These are phyloP conservation scores for Cardiospermum halicacabum DNA, from an alignment of 345 rosid species.

Conservation along the genomic window DNA sequence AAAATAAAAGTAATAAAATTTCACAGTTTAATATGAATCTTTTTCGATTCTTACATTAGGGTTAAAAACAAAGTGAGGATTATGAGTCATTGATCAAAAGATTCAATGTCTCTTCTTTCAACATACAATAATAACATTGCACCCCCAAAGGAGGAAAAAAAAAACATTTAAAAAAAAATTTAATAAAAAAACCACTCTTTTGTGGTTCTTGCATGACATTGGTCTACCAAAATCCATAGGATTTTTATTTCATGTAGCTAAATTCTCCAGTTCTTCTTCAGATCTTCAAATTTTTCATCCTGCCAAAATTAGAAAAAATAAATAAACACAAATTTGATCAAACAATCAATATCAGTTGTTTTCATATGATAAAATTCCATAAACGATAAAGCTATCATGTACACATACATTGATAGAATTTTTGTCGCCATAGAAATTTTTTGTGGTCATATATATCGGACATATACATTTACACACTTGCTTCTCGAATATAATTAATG, in stretches of 20 bases:
- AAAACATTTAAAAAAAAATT: conserved; percentile 8
- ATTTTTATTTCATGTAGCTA: conserved; percentile 21
- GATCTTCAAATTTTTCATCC: conserved; percentile 54
- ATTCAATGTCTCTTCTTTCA: conserved; percentile 15
- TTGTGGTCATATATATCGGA: too few species aligned
- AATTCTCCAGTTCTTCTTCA: conserved; percentile 19
- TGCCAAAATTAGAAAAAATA: conserved; percentile 11
- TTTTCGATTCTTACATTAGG: background rate
- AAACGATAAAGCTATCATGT: too few species aligned
- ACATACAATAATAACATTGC: conserved; percentile 6
- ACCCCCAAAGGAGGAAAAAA: background rate
- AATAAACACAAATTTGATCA: too few species aligned
- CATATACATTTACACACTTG: background rate
- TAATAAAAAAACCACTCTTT: conserved; percentile 3
- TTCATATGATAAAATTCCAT: too few species aligned
- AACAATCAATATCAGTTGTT: too few species aligned
- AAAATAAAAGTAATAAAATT: background rate
- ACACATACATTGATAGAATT: too few species aligned
- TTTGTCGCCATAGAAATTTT: too few species aligned
- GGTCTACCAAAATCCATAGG: conserved; percentile 1
- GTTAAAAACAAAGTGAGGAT: background rate
- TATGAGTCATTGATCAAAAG: background rate
- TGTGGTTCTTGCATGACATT: conserved; percentile 12
- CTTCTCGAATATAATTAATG: background rate
- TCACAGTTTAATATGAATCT: background rate